These are phyloP conservation scores for Ulmus americana DNA, from an alignment of 331 rosid species.

Conservation along the genomic window DNA sequence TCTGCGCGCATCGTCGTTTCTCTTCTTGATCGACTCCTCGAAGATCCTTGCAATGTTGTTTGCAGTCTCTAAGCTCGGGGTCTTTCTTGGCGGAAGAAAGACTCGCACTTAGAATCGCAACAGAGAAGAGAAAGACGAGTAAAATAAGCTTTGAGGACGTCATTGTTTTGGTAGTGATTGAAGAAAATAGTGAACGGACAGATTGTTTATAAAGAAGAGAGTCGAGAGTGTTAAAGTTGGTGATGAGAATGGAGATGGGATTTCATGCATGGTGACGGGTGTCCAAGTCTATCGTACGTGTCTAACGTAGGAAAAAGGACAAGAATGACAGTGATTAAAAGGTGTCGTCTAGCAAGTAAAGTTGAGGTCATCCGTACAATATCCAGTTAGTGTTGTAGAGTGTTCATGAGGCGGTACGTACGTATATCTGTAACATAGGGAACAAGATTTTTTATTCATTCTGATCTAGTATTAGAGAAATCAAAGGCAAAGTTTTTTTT, in stretches of 20 bases:
- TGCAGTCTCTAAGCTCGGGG: slow-evolving; percentile 41
- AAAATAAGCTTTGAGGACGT: slow-evolving; percentile 17
- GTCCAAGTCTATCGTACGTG: slow-evolving; percentile 37
- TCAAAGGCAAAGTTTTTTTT: no score
- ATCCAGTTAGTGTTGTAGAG: no score
- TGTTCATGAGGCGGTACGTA: no score
- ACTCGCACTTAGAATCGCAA: slow-evolving; percentile 9
- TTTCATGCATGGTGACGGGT: slow-evolving; percentile 55
- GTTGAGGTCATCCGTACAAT: no score
- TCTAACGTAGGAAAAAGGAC: slow-evolving; percentile 1
- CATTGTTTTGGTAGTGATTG: slow-evolving; percentile 13
- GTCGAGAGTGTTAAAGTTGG: not conserved
- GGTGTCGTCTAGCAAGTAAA: no score
- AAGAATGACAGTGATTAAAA: no score
- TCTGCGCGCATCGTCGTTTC: slow-evolving; percentile 20
- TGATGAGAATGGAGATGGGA: slow-evolving; percentile 12
- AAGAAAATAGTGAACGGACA: not conserved
- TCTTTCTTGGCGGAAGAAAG: slow-evolving; percentile 18
- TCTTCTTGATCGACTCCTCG: slow-evolving; percentile 21
- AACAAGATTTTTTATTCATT: no score
- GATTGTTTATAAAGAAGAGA: not conserved
- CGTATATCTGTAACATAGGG: no score
- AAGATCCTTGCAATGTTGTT: slow-evolving; percentile 44
- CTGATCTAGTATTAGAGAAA: no score
- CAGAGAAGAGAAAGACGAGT: slow-evolving; percentile 13